Evolutionary conservation across 257 asterid species (phyloP).

Genomic region (Perilla frutescens): DNA sequence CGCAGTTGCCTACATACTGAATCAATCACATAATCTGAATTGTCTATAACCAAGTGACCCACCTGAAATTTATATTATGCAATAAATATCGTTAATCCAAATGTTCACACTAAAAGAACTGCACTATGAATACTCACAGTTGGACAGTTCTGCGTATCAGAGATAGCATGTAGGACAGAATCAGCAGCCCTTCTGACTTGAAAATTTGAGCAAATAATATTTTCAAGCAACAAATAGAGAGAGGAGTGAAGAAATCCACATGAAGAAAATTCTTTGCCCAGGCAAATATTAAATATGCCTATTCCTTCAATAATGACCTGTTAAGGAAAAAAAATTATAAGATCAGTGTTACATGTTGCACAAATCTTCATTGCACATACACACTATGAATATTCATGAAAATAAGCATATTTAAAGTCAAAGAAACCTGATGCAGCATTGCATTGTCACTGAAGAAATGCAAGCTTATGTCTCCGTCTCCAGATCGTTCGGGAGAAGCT

Average conservation of each 20-base stretch:
- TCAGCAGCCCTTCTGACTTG: conserved; percentile 84
- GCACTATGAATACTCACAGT: conserved; percentile 66
- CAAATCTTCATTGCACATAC: conserved; percentile 12
- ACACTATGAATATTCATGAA: conserved; percentile 14
- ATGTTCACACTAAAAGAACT: conserved; percentile 34
- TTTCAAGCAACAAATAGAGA: conserved; percentile 88
- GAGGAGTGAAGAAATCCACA: conserved; percentile 95
- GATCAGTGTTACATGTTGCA: conserved; percentile 26
- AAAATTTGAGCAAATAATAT: conserved; percentile 82
- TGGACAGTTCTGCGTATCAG: conserved; percentile 69
- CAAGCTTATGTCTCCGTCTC: conserved; percentile 60
- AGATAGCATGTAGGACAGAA: conserved; percentile 65
- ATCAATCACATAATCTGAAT: conserved; percentile 91
- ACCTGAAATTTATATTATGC: conserved; percentile 66
- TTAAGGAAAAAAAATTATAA: conserved; percentile 35
- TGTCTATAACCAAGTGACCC: conserved; percentile 85
- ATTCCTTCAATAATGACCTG: conserved; percentile 92
- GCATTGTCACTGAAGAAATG: conserved; percentile 78
- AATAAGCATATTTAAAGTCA: conserved; percentile 19
- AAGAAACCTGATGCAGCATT: conserved; percentile 87
- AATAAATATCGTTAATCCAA: conserved; percentile 25
- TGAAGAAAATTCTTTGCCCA: conserved; percentile 74
- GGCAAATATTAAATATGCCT: conserved; percentile 75
- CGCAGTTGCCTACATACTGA: conserved; percentile 92
- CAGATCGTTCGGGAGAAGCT: conserved; percentile 54